Base-by-base conservation (phyloP, 108 stramenopile genomes). In the Nitzschia putrida region DNA sequence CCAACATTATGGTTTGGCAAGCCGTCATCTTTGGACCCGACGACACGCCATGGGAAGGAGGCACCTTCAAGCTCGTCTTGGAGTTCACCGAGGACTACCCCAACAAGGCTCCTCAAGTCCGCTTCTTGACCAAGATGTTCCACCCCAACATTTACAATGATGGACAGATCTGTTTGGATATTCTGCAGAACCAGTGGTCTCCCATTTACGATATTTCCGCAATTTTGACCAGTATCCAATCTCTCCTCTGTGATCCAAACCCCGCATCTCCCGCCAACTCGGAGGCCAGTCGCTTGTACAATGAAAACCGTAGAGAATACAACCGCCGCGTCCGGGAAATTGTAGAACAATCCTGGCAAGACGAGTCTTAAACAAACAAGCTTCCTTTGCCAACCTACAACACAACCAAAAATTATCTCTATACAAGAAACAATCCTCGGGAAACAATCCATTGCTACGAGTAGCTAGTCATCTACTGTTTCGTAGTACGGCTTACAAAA, bases 131-230 rank as follows among this genome's bases (percentile, higher is more conserved):
- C 22, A 96, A 96, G 73, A 96, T 99, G 93, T 99, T 96, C 71
- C 99, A 99, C 80, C 99, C 99, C 38, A 99, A 99, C 80, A 97
- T 99, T 75, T 99, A 99, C 94, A 95, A 95, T 68, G 97, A 99
- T 81, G 98, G 98, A 21, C 92, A 96, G 64, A 95, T 97, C 74
- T 95, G 94, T 75, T 78, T 99, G 66, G 99, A 99, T 72, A 99
- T 99, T 83, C 85, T 99, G 78, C 98, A 99, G 68, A 99, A 98
- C 78, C 98, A 99, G 72, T 99, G 98, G 99, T 91, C 90, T 74
- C 99, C 99, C 9, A 99, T 99, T 82, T 99, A 99, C 74, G 98
- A 99, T 78, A 97, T 99, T 67, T 94, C 95, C 43, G 98, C 98
- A 24, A 98, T 99, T 74, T 77, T 99, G 74, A 98, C 97, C n/a